These are phyloP conservation scores for Pichia eremophila DNA, from an alignment of 805 yeast genomes.

Conservation along the genomic window DNA sequence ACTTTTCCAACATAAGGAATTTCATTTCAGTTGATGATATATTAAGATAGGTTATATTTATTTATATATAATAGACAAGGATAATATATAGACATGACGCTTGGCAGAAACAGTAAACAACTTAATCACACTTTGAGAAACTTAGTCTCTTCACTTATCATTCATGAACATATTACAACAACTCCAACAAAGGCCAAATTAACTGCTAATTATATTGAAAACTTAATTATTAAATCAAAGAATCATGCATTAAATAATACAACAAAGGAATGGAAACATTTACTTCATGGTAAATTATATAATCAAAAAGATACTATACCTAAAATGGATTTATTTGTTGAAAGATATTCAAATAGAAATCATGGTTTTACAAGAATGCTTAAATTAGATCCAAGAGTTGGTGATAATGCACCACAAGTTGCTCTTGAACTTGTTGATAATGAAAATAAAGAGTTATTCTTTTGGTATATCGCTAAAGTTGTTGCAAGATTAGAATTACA, in stretches of 20 bases:
- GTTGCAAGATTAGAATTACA: slow-evolving; percentile 75
- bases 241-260: slow-evolving; percentile 6
- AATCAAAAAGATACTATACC: slow-evolving; percentile 43
- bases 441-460: slow-evolving; percentile 49
- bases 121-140: slow-evolving; percentile 52
- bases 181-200: slow-evolving; percentile 71
- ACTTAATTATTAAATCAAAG: slow-evolving; percentile 52
- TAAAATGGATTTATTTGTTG: slow-evolving; percentile 58
- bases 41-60: too few relatives aligned
- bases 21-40: too few relatives aligned
- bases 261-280: slow-evolving; percentile 19
- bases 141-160: slow-evolving; percentile 55
- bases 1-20: not conserved
- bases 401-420: slow-evolving; percentile 87
- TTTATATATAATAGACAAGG: too few relatives aligned
- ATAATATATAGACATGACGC: slow-evolving; percentile 14
- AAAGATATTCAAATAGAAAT: slow-evolving; percentile 50
- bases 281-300: slow-evolving; percentile 32
- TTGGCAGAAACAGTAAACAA: slow-evolving; percentile 40
- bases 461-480: slow-evolving; percentile 69
- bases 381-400: slow-evolving; percentile 73
- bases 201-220: slow-evolving; percentile 55
- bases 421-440: slow-evolving; percentile 76
- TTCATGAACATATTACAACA: slow-evolving; percentile 63
- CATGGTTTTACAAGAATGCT: slow-evolving; percentile 86